phyloP scores from a whole-genome alignment of 495 filamentous ascomycete species.

The Podospora didyma region DNA sequence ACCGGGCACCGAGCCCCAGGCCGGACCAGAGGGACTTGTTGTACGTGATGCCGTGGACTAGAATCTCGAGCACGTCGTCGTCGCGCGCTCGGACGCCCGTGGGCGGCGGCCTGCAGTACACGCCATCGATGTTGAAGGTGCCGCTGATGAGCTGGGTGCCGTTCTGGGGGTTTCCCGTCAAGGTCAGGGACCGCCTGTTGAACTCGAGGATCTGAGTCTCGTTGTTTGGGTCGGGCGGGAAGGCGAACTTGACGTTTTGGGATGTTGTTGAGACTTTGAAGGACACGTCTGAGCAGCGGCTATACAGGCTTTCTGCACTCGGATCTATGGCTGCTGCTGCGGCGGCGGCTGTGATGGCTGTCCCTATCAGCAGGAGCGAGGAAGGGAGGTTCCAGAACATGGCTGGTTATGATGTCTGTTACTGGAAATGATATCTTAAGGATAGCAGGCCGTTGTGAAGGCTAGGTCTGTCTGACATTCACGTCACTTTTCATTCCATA shows the following conservation, averaged over 20 bases:
- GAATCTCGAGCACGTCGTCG: conserved; percentile 13
- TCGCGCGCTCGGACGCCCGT: background rate
- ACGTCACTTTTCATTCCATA: no score
- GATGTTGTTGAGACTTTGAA: conserved; percentile 2
- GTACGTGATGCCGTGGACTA: conserved; percentile 24
- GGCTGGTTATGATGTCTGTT: no score
- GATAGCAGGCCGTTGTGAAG: no score
- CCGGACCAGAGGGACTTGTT: conserved; percentile 18
- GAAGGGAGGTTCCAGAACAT: no score
- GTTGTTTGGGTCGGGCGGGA: background rate
- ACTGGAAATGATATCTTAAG: no score
- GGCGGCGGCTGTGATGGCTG: no score
- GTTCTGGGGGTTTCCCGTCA: background rate
- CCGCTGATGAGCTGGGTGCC: conserved; percentile 3
- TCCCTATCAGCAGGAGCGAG: no score
- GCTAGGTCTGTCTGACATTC: no score
- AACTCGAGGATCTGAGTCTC: background rate
- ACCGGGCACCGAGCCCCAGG: conserved; percentile 4
- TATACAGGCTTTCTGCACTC: no score
- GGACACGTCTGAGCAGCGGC: background rate
- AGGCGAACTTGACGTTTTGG: background rate
- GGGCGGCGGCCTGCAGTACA: conserved; percentile 10
- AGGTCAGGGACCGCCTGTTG: background rate
- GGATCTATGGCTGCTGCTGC: no score
- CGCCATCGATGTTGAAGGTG: conserved; percentile 7